phyloP scores from a whole-genome alignment of 1,139 yeast species.

The Blastobotrys arbuscula region DNA sequence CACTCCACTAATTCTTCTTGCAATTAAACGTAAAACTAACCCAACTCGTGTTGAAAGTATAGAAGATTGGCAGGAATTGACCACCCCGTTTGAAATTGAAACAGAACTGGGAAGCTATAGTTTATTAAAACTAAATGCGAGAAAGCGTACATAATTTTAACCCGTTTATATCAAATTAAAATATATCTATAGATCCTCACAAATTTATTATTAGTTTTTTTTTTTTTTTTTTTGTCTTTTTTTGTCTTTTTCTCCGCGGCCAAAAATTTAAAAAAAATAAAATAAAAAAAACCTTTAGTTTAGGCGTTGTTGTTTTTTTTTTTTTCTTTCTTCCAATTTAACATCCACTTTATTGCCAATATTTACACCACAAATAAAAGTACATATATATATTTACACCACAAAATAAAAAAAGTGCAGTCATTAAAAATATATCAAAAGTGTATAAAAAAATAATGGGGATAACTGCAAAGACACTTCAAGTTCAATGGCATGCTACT shows the following conservation, averaged over 20 bases:
- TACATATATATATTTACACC: not conserved
- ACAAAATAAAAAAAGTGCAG: not conserved
- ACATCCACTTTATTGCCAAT: not conserved
- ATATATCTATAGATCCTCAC: too few species aligned
- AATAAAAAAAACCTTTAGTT: too few species aligned
- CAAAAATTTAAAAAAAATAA: not conserved
- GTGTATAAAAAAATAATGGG: not conserved
- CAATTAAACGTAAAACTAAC: conserved; percentile 13
- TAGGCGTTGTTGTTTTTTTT: not conserved
- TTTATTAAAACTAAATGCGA: conserved; percentile 6
- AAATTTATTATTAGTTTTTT: too few species aligned
- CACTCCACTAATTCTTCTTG: conserved; percentile 16
- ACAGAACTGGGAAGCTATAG: conserved; percentile 9
- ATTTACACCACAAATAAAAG: not conserved
- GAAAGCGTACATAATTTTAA: not conserved
- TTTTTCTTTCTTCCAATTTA: too few species aligned
- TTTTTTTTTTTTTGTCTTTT: not conserved
- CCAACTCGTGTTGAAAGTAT: conserved; percentile 16
- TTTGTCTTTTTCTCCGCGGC: not conserved
- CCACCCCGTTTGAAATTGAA: conserved; percentile 3
- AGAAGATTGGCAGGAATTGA: conserved; percentile 15
- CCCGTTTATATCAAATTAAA: too few species aligned
- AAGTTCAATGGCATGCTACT: not conserved
- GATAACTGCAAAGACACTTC: not conserved
- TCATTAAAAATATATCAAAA: not conserved